phyloP scores from a whole-genome alignment of 2,329 filamentous ascomycete species.

The Fusarium lateritium region DNA sequence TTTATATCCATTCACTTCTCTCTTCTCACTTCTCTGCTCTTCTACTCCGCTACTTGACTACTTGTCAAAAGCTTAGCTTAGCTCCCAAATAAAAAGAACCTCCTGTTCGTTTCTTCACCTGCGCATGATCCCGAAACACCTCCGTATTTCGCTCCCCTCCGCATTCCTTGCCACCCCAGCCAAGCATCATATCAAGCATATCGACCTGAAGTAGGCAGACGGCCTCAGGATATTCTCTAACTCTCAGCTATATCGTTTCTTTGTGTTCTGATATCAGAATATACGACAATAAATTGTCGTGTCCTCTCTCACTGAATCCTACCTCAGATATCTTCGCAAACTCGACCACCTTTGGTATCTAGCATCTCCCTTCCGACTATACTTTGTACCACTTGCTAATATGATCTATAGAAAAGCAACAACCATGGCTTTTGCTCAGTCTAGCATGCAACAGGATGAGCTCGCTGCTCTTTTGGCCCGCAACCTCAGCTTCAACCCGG shows the following conservation, averaged over 20 bases:
- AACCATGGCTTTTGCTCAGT: constrained; percentile 59
- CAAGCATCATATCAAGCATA: constrained; percentile 22
- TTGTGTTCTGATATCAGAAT: constrained; percentile 6
- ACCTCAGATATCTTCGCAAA: constrained; percentile 9
- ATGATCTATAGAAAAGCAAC: constrained; percentile 15
- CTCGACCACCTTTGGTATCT: constrained; percentile 32
- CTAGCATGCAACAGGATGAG: constrained; percentile 80
- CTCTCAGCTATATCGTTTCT: constrained; percentile 1
- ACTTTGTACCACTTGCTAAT: constrained; percentile 27
- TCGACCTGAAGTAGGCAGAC: constrained; percentile 18
- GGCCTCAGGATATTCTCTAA: constrained; percentile 12
- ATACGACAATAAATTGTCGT: constrained; percentile 5
- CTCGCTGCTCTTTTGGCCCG: constrained; percentile 84
- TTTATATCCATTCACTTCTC: constrained; percentile 23
- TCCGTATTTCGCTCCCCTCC: constrained; percentile 40
- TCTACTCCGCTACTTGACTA: constrained; percentile 29
- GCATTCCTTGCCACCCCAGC: constrained; percentile 39
- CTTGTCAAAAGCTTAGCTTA: constrained; percentile 46
- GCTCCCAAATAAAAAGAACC: constrained; percentile 45
- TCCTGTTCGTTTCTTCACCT: constrained; percentile 40
- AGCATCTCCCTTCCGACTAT: constrained; percentile 3
- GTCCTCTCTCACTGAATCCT: background rate
- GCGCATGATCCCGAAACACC: constrained; percentile 39
- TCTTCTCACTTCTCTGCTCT: constrained; percentile 18
- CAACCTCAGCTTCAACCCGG: constrained; percentile 76